A percentile compares a stretch with the other conserved stretches of the same genome.
Conservation (phyloP, 805 yeast genomes). For the Candida orba region DNA sequence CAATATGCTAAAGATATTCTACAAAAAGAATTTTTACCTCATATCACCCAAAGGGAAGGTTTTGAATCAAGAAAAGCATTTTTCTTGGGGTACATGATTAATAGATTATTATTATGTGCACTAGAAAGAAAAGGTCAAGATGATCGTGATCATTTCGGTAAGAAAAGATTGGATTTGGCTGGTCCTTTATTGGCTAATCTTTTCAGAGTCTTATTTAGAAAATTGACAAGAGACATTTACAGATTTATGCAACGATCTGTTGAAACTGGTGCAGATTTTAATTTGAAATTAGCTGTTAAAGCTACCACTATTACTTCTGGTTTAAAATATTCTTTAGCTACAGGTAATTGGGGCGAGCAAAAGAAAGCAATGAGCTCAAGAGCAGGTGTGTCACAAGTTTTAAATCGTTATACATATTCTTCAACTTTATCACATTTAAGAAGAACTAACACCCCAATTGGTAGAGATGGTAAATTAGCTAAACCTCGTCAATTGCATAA, state of each 20-base stretch:
- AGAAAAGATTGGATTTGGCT: constrained; percentile 95
- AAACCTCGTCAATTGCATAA: constrained; percentile 98
- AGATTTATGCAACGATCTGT: constrained; percentile 99
- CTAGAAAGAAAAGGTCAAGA: constrained; percentile 96
- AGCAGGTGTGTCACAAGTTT: constrained; percentile 98
- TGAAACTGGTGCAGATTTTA: constrained; percentile 95
- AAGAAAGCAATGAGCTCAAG: constrained; percentile 98
- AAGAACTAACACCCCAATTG: constrained; percentile 98
- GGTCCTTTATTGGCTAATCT: constrained; percentile 95
- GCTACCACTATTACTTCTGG: constrained; percentile 97
- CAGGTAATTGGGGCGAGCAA: constrained; percentile 99
- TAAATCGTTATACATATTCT: constrained; percentile 95
- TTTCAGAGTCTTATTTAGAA: constrained; percentile 89
- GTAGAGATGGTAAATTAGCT: constrained; percentile 98
- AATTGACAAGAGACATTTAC: constrained; percentile 92
- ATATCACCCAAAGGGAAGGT: constrained; percentile 95
- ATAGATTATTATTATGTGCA: constrained; percentile 89
- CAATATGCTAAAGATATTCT: constrained; percentile 95
- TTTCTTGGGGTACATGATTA: constrained; percentile 96
- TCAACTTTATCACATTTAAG: constrained; percentile 98
- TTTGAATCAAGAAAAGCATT: constrained; percentile 95
- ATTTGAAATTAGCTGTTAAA: constrained; percentile 92
- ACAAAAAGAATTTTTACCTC: constrained; percentile 94
- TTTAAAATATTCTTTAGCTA: constrained; percentile 92
- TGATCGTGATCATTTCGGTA: constrained; percentile 99